Base-by-base conservation (phyloP, 2,329 filamentous ascomycete species). In the Apiospora pterosperma region DNA sequence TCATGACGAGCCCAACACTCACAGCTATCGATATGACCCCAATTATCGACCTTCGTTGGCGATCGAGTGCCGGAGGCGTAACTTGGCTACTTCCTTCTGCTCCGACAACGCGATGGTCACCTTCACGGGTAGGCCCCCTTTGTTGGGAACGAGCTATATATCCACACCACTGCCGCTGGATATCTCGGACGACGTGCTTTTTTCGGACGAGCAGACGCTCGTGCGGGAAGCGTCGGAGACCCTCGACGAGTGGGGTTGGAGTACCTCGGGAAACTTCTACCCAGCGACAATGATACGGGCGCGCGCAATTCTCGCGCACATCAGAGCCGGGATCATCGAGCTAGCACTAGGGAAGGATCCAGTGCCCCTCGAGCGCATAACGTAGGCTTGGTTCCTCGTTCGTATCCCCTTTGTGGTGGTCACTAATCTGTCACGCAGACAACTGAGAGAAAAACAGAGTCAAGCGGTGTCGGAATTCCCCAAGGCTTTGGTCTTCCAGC, bases 241-340 rank as follows among this genome's bases (percentile, higher is more conserved):
- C 1, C 66, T 80, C 1, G 76, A 80, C 59, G 69, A 74, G 21
- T 21, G 72, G 6, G 80, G 79, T 0, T 81, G 79, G 80, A 78
- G 77, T 62, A 75, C 69, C 0, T 69, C 73, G 23, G 74, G 72
- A 0, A 62, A 66, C 10, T 65, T 77, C 2, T 71, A 76, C 38
- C 67, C 75, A 3, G 68, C 76, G 10, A 79, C 78, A 1, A 65
- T 74, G 60, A 66, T 73, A 42, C 71, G 74, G 21, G 70, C 70
- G 5, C 69, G 74, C 5, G 62, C 67, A 16, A 66, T 80, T 12
- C 78, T 88, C 39, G 80, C 82, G 2, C 70, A 78, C 0, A 78
- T 89, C 8, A 78, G 84, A 2, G 86, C 89, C 66, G 86, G 89
- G 59, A 81, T 89, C 5, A 77, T 89, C 5, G 84, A 88, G 67